A percentile compares a stretch with the other conserved stretches of the same genome.
Evolutionary conservation across 345 rosid species (phyloP).

Genomic region (Lumnitzera racemosa): DNA sequence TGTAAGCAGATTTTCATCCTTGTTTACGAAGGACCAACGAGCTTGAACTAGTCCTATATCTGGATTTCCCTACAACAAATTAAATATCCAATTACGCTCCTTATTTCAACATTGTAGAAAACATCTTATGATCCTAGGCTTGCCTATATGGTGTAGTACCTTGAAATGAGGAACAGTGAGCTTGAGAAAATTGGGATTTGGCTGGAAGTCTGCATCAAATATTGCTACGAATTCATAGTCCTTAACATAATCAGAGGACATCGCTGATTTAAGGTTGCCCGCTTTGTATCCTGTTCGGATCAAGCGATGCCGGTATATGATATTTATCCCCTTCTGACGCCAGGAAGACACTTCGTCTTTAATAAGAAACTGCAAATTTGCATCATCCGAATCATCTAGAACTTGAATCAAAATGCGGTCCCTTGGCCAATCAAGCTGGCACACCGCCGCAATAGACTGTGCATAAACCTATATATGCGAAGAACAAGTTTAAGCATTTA

Average conservation of each 20-base stretch:
- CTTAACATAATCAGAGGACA: constrained; percentile 75
- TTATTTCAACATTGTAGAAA: not conserved
- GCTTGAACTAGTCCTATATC: constrained; percentile 82
- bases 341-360: constrained; percentile 69
- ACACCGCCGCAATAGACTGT: constrained; percentile 68
- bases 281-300: constrained; percentile 92
- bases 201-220: constrained; percentile 84
- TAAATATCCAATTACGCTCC: not conserved
- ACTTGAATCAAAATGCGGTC: constrained; percentile 79
- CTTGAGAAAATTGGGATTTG: constrained; percentile 74
- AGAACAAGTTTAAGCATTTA: not conserved
- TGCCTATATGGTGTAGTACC: constrained; percentile 23
- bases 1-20: constrained; percentile 82
- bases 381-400: constrained; percentile 75
- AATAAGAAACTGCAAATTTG: constrained; percentile 52
- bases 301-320: constrained; percentile 74
- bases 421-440: constrained; percentile 87
- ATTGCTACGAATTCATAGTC: constrained; percentile 75
- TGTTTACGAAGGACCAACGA: constrained; percentile 87
- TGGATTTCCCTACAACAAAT: constrained; percentile 58
- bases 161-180: constrained; percentile 76
- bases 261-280: constrained; percentile 84
- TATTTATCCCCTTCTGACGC: constrained; percentile 69
- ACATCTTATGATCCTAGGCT: constrained; percentile 1
- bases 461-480: constrained; percentile 51